Conservation (phyloP, 164 flowering plant genomes). For the Sextonia rubra region DNA sequence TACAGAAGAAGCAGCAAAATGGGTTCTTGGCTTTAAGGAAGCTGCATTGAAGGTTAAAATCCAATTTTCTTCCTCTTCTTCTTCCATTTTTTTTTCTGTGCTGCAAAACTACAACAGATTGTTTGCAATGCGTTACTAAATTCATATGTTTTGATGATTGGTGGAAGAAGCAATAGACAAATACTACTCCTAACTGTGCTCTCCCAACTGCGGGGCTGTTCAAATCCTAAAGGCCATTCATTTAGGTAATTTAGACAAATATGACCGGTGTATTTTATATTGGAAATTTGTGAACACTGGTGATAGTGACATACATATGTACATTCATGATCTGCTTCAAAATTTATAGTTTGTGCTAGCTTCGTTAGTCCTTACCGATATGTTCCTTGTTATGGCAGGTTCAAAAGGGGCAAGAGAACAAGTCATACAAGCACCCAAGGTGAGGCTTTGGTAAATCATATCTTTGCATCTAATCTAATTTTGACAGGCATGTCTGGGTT, state of each 20-base stretch:
- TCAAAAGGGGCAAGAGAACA: constrained; percentile 30
- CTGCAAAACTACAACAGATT: neutral
- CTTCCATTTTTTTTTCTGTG: neutral
- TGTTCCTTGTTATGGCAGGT: constrained; percentile 28
- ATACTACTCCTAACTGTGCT: neutral
- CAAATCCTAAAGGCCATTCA: constrained; percentile 31
- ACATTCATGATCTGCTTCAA: neutral
- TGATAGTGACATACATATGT: neutral
- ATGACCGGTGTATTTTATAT: no score
- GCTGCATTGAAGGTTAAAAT: constrained; percentile 53
- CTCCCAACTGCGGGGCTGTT: constrained; percentile 33
- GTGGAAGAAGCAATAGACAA: no score
- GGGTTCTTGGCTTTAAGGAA: constrained; percentile 68
- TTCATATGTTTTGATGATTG: no score
- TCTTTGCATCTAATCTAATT: neutral
- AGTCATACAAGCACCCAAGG: constrained; percentile 29
- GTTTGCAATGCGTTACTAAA: neutral
- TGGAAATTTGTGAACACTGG: neutral
- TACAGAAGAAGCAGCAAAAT: constrained; percentile 86
- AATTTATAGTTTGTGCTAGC: neutral
- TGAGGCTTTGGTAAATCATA: neutral
- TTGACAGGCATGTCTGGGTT: neutral
- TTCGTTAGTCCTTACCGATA: neutral
- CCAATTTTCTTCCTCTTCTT: neutral
- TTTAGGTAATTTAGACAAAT: constrained; percentile 40